Evolutionary conservation across 768 basidiomycete genomes (phyloP).

Genomic region (Pleurotus salmoneostramineus): DNA sequence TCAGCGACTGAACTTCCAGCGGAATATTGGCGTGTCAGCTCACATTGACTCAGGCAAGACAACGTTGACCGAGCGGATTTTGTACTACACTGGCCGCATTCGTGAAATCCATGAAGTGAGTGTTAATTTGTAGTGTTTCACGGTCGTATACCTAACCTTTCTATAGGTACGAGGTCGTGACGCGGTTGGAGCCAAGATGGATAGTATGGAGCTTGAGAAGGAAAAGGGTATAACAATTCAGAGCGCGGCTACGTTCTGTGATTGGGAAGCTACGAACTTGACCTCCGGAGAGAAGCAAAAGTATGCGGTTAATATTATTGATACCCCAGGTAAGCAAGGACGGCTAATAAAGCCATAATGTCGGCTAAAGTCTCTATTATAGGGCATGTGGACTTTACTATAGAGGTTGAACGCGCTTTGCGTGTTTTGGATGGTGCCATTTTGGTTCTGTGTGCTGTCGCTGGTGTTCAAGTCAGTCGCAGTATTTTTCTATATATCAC

Average conservation of each 20-base stretch:
- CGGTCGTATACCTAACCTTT: not conserved
- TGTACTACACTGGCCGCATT: slow-evolving; percentile 96
- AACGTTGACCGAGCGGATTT: slow-evolving; percentile 91
- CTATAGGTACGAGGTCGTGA: slow-evolving; percentile 86
- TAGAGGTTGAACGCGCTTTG: slow-evolving; percentile 96
- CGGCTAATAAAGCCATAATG: not conserved
- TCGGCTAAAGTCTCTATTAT: slow-evolving; percentile 1
- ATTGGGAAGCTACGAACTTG: slow-evolving; percentile 79
- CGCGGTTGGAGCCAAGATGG: slow-evolving; percentile 98
- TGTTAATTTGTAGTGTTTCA: slow-evolving; percentile 8
- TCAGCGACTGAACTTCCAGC: slow-evolving; percentile 63
- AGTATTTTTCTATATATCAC: not conserved
- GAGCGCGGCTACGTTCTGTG: slow-evolving; percentile 96
- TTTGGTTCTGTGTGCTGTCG: slow-evolving; percentile 93
- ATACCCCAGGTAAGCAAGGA: slow-evolving; percentile 78
- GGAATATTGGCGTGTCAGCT: slow-evolving; percentile 95
- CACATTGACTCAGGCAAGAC: slow-evolving; percentile 99
- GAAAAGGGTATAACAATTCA: slow-evolving; percentile 99
- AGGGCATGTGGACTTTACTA: slow-evolving; percentile 99
- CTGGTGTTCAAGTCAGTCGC: slow-evolving; percentile 80
- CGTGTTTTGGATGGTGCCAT: slow-evolving; percentile 97
- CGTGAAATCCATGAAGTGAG: slow-evolving; percentile 93
- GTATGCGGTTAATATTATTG: slow-evolving; percentile 96
- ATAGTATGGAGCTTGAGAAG: slow-evolving; percentile 97
- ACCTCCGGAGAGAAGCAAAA: slow-evolving; percentile 63